A percentile compares a stretch with the other conserved stretches of the same genome.
Evolutionary conservation across 371 early-diverging fungal genomes (phyloP).

Genomic region (Mucor racemosus): DNA sequence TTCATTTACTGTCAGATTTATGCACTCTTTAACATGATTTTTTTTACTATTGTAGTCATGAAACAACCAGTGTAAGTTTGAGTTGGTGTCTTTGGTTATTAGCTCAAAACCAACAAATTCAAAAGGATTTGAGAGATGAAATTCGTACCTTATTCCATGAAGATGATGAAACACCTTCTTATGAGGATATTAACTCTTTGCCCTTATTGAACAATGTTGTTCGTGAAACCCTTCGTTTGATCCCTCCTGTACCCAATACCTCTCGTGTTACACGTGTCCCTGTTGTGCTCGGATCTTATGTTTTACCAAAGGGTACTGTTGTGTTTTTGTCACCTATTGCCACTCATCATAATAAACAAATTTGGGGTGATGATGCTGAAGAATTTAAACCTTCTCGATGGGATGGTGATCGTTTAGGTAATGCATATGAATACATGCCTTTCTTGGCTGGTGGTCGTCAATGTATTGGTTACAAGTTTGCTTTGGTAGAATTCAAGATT

Average conservation of each 20-base stretch:
- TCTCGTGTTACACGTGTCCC: slow-evolving; percentile 51
- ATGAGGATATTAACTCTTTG: slow-evolving; percentile 51
- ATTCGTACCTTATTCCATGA: slow-evolving; percentile 27
- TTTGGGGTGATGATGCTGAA: slow-evolving; percentile 72
- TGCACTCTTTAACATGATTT: too few relatives aligned
- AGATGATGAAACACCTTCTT: slow-evolving; percentile 35
- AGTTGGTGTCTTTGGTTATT: slow-evolving; percentile 64
- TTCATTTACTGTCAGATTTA: too few relatives aligned
- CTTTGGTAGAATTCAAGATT: slow-evolving; percentile 47
- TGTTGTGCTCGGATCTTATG: slow-evolving; percentile 41
- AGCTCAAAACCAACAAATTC: slow-evolving; percentile 49
- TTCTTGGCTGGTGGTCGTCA: slow-evolving; percentile 63
- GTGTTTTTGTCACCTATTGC: slow-evolving; percentile 50
- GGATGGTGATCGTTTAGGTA: slow-evolving; percentile 37
- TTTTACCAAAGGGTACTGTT: slow-evolving; percentile 58
- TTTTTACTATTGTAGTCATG: slow-evolving; percentile 34
- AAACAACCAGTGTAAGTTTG: slow-evolving; percentile 58
- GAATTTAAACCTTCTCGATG: slow-evolving; percentile 70
- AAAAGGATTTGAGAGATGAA: slow-evolving; percentile 51
- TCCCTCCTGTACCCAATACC: slow-evolving; percentile 57
- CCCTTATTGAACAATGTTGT: slow-evolving; percentile 56
- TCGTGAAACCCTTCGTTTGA: slow-evolving; percentile 57
- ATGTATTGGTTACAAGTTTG: slow-evolving; percentile 52
- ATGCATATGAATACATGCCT: slow-evolving; percentile 61
- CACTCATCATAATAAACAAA: slow-evolving; percentile 50